phyloP scores from a whole-genome alignment of 805 yeast species.

The Yamadazyma akitaensis region DNA sequence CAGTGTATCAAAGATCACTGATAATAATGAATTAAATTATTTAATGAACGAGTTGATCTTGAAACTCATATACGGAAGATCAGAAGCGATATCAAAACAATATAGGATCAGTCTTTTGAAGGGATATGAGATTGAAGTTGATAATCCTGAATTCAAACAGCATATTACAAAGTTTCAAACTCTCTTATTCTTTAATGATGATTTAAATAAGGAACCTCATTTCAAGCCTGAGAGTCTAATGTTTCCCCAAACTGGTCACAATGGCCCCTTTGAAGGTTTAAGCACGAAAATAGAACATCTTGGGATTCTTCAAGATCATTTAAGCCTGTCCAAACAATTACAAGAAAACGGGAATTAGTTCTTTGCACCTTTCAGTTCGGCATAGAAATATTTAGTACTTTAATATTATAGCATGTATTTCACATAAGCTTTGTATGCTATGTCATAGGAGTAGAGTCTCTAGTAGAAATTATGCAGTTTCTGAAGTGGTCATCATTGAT shows the following conservation, averaged over 20 bases:
- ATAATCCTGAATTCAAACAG: conserved; percentile 15
- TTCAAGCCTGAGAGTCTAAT: not conserved
- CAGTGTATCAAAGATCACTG: conserved; percentile 58
- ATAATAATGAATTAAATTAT: conserved; percentile 54
- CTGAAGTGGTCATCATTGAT: too few relatives aligned
- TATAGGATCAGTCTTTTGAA: conserved; percentile 20
- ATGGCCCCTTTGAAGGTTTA: not conserved
- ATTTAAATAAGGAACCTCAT: not conserved
- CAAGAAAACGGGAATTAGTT: not conserved
- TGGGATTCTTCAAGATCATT: conserved; percentile 1
- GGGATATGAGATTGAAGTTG: conserved; percentile 26
- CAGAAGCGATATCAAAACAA: conserved; percentile 24
- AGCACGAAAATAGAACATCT: conserved; percentile 10
- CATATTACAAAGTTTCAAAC: conserved; percentile 27
- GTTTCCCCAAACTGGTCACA: not conserved
- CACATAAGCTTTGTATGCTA: too few relatives aligned
- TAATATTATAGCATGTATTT: not conserved
- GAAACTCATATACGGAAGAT: conserved; percentile 29
- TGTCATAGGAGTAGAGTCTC: too few relatives aligned
- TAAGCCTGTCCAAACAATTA: not conserved
- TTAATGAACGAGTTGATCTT: conserved; percentile 54
- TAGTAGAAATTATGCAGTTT: too few relatives aligned
- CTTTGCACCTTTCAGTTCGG: not conserved
- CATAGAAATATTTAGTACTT: not conserved
- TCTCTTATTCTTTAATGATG: conserved; percentile 16